Conservation (phyloP, 345 rosid species). For the Pugionium dolabratum region DNA sequence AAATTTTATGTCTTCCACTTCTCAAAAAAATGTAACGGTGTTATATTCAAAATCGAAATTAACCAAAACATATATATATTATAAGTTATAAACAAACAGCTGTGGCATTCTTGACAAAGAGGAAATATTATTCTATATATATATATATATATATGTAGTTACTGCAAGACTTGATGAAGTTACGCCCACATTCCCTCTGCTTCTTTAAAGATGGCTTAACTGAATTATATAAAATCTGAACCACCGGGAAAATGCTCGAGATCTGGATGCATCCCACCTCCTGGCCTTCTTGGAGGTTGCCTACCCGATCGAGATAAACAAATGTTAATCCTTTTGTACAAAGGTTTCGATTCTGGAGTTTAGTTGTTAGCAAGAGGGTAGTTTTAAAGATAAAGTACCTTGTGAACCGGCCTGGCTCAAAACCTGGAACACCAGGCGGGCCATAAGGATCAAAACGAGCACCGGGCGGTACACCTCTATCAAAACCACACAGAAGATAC, state of each 20-base stretch:
- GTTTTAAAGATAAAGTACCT: constrained; percentile 48
- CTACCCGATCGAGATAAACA: constrained; percentile 40
- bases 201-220: constrained; percentile 6
- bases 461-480: constrained; percentile 87
- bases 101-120: background rate
- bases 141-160: background rate
- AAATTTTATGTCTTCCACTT: too few species aligned
- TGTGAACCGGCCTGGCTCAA: constrained; percentile 67
- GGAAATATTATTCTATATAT: background rate
- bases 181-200: constrained; percentile 3
- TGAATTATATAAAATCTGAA: constrained; percentile 55
- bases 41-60: too few species aligned
- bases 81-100: background rate
- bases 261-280: constrained; percentile 68
- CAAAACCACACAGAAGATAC: background rate
- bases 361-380: background rate
- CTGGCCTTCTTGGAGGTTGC: constrained; percentile 53
- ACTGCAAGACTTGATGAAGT: background rate
- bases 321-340: constrained; percentile 9
- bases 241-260: constrained; percentile 60
- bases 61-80: too few species aligned
- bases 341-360: background rate
- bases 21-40: too few species aligned
- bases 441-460: constrained; percentile 94
- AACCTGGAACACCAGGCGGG: constrained; percentile 83